Conservation (phyloP, 1,284 basidiomycete species). For the Blastosporella zonata region DNA sequence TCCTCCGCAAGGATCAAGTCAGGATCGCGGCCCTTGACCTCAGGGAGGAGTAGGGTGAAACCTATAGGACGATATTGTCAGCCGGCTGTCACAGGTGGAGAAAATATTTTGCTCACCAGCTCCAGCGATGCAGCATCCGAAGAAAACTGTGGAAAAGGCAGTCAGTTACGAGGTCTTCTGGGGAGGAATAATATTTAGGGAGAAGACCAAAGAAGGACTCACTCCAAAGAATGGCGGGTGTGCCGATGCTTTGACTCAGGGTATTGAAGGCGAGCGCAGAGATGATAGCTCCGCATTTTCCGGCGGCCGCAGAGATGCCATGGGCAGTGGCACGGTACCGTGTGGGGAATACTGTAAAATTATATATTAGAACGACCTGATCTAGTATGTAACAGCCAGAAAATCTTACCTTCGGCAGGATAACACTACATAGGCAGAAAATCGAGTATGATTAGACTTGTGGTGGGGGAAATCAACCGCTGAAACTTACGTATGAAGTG, state of each 20-base stretch:
- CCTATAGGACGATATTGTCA: constrained; percentile 22
- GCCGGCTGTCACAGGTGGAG: constrained; percentile 11
- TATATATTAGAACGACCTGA: neutral
- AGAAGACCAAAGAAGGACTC: constrained; percentile 33
- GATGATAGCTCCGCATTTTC: constrained; percentile 82
- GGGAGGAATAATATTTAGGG: too few relatives aligned
- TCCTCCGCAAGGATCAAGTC: constrained; percentile 62
- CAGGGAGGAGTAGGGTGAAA: constrained; percentile 74
- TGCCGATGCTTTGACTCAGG: constrained; percentile 63
- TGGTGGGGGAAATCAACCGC: neutral
- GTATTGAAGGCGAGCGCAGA: constrained; percentile 79
- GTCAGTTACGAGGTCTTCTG: constrained; percentile 22
- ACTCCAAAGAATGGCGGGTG: constrained; percentile 64
- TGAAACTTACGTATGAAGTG: constrained; percentile 50
- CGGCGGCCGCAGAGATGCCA: constrained; percentile 76
- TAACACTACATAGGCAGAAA: constrained; percentile 44
- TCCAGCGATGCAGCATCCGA: constrained; percentile 39
- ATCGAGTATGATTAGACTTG: neutral
- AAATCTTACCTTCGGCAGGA: constrained; percentile 61
- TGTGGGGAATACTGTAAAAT: constrained; percentile 71
- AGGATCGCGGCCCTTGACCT: constrained; percentile 73
- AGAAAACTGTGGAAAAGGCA: constrained; percentile 48
- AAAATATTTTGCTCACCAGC: constrained; percentile 31
- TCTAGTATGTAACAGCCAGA: neutral
- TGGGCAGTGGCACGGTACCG: constrained; percentile 78